A percentile compares a stretch with the other conserved stretches of the same genome.
phyloP scores from a whole-genome alignment of 805 yeast genomes.

The Candida coquimbonensis region DNA sequence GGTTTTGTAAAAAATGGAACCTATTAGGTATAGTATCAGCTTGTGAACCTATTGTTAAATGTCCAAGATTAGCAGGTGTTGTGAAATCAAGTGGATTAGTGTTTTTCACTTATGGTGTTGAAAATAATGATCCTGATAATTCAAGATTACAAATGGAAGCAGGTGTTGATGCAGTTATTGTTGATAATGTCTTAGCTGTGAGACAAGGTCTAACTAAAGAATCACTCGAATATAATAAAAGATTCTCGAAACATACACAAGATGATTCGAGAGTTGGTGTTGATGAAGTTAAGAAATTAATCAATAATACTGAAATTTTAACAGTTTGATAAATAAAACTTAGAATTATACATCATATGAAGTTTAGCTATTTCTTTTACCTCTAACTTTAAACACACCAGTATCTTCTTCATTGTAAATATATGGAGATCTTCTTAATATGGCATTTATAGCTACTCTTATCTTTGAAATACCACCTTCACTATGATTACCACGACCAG shows the following conservation, averaged over 20 bases:
- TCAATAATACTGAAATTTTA: constrained; percentile 1
- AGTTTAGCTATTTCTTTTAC: constrained; percentile 23
- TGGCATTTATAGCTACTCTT: constrained; percentile 33
- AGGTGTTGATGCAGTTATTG: constrained; percentile 98
- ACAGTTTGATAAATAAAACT: neutral
- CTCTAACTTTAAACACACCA: constrained; percentile 37
- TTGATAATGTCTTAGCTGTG: constrained; percentile 90
- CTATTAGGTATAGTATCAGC: constrained; percentile 88
- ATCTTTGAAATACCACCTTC: constrained; percentile 47
- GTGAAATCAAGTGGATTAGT: constrained; percentile 88
- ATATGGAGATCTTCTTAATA: constrained; percentile 32
- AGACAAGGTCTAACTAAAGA: constrained; percentile 61
- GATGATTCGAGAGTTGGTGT: neutral
- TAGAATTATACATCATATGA: neutral
- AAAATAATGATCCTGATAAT: constrained; percentile 77
- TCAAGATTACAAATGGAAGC: constrained; percentile 83
- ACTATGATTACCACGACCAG: constrained; percentile 72
- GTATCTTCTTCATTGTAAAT: constrained; percentile 45
- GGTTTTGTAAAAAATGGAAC: constrained; percentile 89
- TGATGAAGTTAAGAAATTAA: constrained; percentile 1
- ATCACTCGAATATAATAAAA: constrained; percentile 2
- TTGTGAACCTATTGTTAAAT: constrained; percentile 75
- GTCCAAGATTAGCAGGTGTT: constrained; percentile 87
- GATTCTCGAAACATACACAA: neutral
- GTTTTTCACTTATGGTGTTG: constrained; percentile 84